Percentiles rank a stretch among this genome's conserved stretches.
Conservation (phyloP, 345 rosid genomes). For the Gossypium stocksii region DNA sequence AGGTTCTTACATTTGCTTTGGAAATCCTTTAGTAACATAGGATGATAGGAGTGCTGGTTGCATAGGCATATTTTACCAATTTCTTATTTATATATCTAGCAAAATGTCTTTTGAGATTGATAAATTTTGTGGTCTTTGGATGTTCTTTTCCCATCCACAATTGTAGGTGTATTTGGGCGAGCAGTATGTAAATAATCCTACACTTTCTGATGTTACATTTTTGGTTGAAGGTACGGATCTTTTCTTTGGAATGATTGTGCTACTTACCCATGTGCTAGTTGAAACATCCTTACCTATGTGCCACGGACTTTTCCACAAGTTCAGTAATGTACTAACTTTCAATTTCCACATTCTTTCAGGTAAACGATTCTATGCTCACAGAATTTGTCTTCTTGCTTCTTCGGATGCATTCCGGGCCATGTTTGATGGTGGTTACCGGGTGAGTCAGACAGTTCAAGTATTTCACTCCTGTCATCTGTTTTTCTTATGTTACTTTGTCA, state of each 20-base stretch:
- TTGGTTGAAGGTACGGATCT: constrained; percentile 49
- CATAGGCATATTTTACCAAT: neutral
- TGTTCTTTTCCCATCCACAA: neutral
- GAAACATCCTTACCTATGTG: no score
- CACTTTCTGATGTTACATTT: constrained; percentile 69
- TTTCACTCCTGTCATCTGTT: neutral
- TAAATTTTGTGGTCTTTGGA: neutral
- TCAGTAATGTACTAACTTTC: neutral
- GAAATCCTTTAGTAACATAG: neutral
- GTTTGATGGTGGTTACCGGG: constrained; percentile 79
- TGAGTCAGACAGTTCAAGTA: constrained; percentile 21
- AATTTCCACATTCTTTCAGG: constrained; percentile 31
- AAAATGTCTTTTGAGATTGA: neutral
- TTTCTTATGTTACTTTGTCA: neutral
- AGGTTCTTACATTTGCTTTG: neutral
- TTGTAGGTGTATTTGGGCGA: constrained; percentile 67
- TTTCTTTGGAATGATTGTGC: neutral
- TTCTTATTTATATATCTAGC: neutral
- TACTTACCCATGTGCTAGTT: neutral
- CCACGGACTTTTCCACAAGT: neutral
- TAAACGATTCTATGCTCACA: constrained; percentile 62
- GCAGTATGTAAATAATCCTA: constrained; percentile 59
- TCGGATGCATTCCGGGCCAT: constrained; percentile 78
- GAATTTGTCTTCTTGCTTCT: constrained; percentile 71
- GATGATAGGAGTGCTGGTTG: neutral